Base-by-base conservation (phyloP, 1,284 basidiomycete species). In the Rhodotorula glutinis region DNA sequence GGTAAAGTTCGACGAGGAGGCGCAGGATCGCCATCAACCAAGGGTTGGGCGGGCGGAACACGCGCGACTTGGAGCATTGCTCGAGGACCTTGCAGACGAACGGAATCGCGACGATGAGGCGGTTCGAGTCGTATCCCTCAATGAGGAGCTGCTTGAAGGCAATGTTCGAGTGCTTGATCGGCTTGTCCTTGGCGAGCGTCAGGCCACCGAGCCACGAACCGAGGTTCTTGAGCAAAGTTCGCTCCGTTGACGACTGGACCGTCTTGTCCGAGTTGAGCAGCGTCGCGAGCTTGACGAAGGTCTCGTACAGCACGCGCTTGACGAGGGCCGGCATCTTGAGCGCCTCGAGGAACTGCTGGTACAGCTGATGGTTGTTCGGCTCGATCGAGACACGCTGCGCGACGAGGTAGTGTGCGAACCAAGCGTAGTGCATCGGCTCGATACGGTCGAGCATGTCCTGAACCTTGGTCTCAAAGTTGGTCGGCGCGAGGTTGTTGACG, bases 41-140 rank as follows among this genome's bases (percentile, higher is more conserved):
- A 1, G 96, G 96, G 79, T 98, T 99, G 33, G 96, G 96, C 23
- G 91, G 89, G 76, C 85, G 88, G 85, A 98, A 99, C 46, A 98
- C 91, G 70, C 84, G 87, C 53, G 93, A 97, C 76, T 88, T 87
- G 62, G 87, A 84, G 75, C 91, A 94, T 60, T 91, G 91, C 77
- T 94, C 91, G 62, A 99, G 85, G 8, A 95, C 89, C 80, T 97
- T 98, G 86, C 94, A 98, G 40, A 98, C 91, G 78, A 98, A 99
- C 1, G 96, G 94, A 70, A 99, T 97, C 14, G 94, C 93, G 21
- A 98, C 91, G 57, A 95, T 87, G 54, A 98, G 84, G 56, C 94
- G 87, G 66, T 91, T 90, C 73, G 85, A 90, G 76, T 98, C 94
- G 78, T 92, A 96, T 3, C 94, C 96, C 80, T 99, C 92, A 53